These are phyloP conservation scores for Pseudogymnoascus sp. DNA, from an alignment of 2,329 filamentous ascomycete species.

Conservation along the genomic window DNA sequence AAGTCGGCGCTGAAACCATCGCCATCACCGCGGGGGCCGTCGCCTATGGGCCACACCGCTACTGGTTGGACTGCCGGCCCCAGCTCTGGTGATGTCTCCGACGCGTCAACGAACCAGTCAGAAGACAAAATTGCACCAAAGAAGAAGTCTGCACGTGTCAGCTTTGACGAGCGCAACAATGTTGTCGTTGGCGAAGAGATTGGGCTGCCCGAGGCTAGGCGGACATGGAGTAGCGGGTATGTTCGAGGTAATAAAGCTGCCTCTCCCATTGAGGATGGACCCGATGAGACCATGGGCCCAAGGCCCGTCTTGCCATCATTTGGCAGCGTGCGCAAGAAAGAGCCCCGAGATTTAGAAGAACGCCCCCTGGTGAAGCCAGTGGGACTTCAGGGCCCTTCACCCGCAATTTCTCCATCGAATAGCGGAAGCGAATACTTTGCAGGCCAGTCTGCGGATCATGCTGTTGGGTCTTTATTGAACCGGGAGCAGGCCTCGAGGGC, in stretches of 20 bases:
- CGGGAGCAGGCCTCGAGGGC: slow-evolving; percentile 45
- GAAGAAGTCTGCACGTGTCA: slow-evolving; percentile 66
- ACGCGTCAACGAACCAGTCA: slow-evolving; percentile 11
- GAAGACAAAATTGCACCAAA: slow-evolving; percentile 30
- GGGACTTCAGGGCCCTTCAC: slow-evolving; percentile 24
- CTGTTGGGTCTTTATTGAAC: slow-evolving; percentile 47
- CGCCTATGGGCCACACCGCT: slow-evolving; percentile 42
- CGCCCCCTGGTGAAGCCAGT: slow-evolving; percentile 50
- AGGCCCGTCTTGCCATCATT: slow-evolving; percentile 67
- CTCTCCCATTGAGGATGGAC: slow-evolving; percentile 49
- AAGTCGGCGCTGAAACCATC: slow-evolving; percentile 64
- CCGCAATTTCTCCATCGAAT: slow-evolving; percentile 18
- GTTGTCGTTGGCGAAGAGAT: slow-evolving; percentile 46
- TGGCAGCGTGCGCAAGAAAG: slow-evolving; percentile 62
- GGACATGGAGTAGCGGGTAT: slow-evolving; percentile 47
- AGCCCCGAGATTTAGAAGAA: slow-evolving; percentile 43
- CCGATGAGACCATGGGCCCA: slow-evolving; percentile 66
- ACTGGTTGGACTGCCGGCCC: slow-evolving; percentile 32
- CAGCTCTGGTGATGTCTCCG: slow-evolving; percentile 22
- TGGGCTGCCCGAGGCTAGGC: slow-evolving; percentile 31
- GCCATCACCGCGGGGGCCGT: slow-evolving; percentile 47
- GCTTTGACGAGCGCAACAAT: slow-evolving; percentile 65
- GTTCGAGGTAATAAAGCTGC: slow-evolving; percentile 43
- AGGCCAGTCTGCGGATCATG: slow-evolving; percentile 51
- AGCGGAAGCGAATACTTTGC: slow-evolving; percentile 20